Base-by-base conservation (phyloP, 352 stramenopile species). In the Hyaloperonospora brassicae region DNA sequence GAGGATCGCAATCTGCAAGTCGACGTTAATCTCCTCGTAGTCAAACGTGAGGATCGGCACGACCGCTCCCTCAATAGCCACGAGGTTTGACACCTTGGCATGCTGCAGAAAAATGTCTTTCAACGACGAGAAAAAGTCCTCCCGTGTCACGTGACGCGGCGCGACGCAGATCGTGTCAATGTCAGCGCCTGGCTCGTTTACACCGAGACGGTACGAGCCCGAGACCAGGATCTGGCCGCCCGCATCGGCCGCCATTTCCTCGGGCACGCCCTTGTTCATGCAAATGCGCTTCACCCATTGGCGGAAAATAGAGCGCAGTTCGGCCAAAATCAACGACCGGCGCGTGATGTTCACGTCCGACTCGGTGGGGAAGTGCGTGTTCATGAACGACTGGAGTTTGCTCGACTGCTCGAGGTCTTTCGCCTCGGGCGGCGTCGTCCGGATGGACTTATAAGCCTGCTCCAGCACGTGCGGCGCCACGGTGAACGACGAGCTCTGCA, bases 21-120 rank as follows among this genome's bases (percentile, higher is more conserved):
- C 97, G 59, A 99, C 98, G 62, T 98, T 98, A 62, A 99, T 96
- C 49, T 97, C 95, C 61, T 98, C 92, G 62, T 97, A 98, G 76
- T 98, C 95, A 63, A 99, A 98, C 13, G 96, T 98, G 44, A 99
- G 83, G 62, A 99, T 97, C 2, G 96, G 96, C 50, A 99, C 95
- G 14, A 96, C 84, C 1, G 95, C 93, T 44, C 83, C 82, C 61
- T 95, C 84, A 50, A 95, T 95, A 4, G 84, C 57, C 43, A 93
- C 80, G 17, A 95, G 62, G 53, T 74, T 56, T 2, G 78, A 93
- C 12, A 99, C 95, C 54, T 98, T 96, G 1, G 92, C 85, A 74
- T 98, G 78, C 42, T 79, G 72, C 27, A 93, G 62, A 45, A 98
- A 96, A 50, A 95, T 89, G 47, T 97, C 84, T 55, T 95, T 86